These are phyloP conservation scores for Ustilago lituana DNA, from an alignment of 1,284 basidiomycete species.

Conservation along the genomic window DNA sequence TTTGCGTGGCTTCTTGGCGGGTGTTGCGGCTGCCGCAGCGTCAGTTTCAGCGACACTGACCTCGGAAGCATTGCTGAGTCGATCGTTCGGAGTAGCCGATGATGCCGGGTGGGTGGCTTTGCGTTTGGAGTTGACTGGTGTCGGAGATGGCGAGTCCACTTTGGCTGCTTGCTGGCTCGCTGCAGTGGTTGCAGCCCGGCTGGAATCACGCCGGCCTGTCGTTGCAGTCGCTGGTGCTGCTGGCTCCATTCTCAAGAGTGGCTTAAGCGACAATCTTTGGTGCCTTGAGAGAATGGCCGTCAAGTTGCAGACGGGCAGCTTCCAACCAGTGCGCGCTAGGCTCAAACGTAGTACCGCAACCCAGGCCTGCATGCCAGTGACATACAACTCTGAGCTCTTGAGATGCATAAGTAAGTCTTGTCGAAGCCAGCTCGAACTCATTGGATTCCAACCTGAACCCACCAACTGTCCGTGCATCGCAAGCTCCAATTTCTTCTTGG, in stretches of 20 bases:
- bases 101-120: conserved; percentile 15
- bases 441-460: too few species aligned
- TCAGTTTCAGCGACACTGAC: not conserved
- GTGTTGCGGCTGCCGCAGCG: conserved; percentile 1
- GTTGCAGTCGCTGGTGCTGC: conserved; percentile 1
- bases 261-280: not conserved
- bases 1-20: conserved; percentile 36
- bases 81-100: conserved; percentile 2
- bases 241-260: conserved; percentile 11
- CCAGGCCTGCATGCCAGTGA: conserved; percentile 7
- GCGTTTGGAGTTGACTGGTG: conserved; percentile 26
- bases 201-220: conserved; percentile 12
- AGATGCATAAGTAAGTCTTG: too few species aligned
- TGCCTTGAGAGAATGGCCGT: not conserved
- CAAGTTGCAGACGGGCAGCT: not conserved
- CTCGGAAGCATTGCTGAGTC: not conserved
- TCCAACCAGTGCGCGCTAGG: not conserved
- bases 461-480: not conserved
- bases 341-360: not conserved
- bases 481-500: not conserved
- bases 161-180: not conserved
- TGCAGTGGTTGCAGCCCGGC: conserved; percentile 3
- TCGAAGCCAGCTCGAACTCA: too few species aligned
- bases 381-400: not conserved
- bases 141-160: not conserved